Evolutionary conservation across 306 rosid species (phyloP), one percentile per base, ranked within the genome.

Genomic region (Prunus mongolica): DNA sequence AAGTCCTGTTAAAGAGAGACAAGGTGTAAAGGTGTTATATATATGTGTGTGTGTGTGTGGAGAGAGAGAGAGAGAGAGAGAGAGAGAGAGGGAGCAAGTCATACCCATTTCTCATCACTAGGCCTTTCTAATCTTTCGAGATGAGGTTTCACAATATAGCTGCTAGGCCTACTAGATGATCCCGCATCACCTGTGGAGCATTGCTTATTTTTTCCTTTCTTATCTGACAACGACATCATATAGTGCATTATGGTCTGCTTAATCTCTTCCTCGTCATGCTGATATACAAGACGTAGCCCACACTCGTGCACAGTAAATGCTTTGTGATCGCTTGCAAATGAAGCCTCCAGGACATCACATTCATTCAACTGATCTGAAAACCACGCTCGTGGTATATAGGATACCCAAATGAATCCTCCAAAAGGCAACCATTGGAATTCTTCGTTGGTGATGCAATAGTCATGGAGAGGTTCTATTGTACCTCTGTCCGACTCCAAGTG

Each of bases 401-500:
- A 51, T 22, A 78, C 34, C 71, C 72, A 71, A 70, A 78, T 1
- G 56, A 71, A 78, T 58, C 38, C 67, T 2, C 66, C 65, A 5
- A 12, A 2, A 9, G 32, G 14, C 32, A 71, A 50, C 80, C 72
- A 46, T 27, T 44, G 19, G 65, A 65, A 67, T 57, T n/a, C 75
- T 20, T 76, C 71, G 10, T 71, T 69, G 20, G 25, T 76, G 54
- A 69, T 58, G 2, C 45, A 12, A 18, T 56, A 63, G 49, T 12
- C 8, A 64, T 71, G 84, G 4, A 72, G 1, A 18, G 57, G 65
- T 6, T 65, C 57, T 1, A 71, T 2, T 3, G 27, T 3, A 30
- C 64, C 72, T 62, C 12, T 50, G 12, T 81, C 84, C 3, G 73
- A 6, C 28, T 64, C 75, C 10, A 77, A 77, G 8, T 18, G 51